Evolutionary conservation across 2,329 filamentous ascomycete genomes (phyloP), one percentile per base, ranked within the genome.

Genomic region (Pseudogymnoascus sp.): DNA sequence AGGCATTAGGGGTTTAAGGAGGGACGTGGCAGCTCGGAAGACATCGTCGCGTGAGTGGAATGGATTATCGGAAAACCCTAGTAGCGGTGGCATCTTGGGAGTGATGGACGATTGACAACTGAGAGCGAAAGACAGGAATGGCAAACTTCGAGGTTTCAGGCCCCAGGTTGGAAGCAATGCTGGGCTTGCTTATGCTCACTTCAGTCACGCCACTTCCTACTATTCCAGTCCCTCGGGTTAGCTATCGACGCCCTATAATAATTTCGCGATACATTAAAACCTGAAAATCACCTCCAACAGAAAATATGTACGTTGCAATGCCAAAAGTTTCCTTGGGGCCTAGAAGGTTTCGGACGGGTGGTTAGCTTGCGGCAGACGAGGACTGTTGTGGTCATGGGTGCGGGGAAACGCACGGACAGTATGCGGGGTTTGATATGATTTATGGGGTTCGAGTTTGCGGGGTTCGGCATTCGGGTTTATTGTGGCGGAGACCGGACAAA

Each of bases 51-150:
- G 73, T 1, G 69, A 75, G 7, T 64, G 65, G 21, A 79, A 71
- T 1, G 72, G 68, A 63, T 80, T 80, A 62, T 77, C 72, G 0
- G 76, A 76, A 67, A 80, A 80, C 1, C 77, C 77, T 42, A 68
- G 53, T 0, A 78, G 68, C 0, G 71, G 64, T 10, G 77, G 75
- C 76, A 78, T 78, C 17, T 15, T 62, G 15, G 62, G 1, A 67
- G 61, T 17, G 63, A 63, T 6, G 57, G 15, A 15, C 63, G 62
- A 23, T 59, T 47, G 5, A 63, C 31, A 19, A 19, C 23, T 19
- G 9, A 4, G 50, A 33, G 26, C n/a, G 28, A 13, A 57, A 50
- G 3, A 50, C 8, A 28, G 10, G 19, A 57, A 57, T 33, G 28
- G 4, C 9, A 57, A 57, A 4, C n/a, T 33, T 19, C 2, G 10